These are phyloP conservation scores for Steccherinum ochraceum DNA, from an alignment of 768 basidiomycete genomes.

Conservation along the genomic window DNA sequence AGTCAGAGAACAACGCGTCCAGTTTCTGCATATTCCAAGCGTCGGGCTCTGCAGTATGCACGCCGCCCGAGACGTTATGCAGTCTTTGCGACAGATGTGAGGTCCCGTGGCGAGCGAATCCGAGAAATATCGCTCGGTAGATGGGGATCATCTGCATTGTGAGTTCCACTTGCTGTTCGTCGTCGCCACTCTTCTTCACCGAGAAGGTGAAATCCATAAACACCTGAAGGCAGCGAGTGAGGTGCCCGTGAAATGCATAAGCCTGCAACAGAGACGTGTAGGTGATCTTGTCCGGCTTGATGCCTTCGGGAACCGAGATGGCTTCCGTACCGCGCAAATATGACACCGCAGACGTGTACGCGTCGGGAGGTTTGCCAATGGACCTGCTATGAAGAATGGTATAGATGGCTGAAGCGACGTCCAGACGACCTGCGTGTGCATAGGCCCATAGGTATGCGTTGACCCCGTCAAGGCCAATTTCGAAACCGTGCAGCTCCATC, in stretches of 20 bases:
- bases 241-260: constrained; percentile 65
- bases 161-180: constrained; percentile 26
- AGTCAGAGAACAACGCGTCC: constrained; percentile 49
- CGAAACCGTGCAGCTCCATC: constrained; percentile 44
- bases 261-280: constrained; percentile 66
- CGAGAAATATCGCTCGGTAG: constrained; percentile 71
- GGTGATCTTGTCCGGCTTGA: constrained; percentile 59
- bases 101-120: constrained; percentile 57
- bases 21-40: constrained; percentile 58
- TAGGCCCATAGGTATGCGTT: constrained; percentile 73
- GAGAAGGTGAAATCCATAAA: constrained; percentile 62
- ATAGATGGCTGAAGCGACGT: constrained; percentile 58
- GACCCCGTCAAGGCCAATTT: constrained; percentile 57
- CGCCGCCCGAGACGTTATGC: too few relatives aligned
- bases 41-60: not conserved
- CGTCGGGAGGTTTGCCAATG: constrained; percentile 27
- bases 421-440: constrained; percentile 42
- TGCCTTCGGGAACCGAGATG: constrained; percentile 33
- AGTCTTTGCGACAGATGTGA: constrained; percentile 5
- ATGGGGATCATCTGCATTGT: constrained; percentile 30
- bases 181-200: constrained; percentile 19
- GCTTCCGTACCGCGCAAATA: constrained; percentile 23
- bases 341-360: constrained; percentile 13
- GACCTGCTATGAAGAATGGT: constrained; percentile 47
- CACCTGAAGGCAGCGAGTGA: constrained; percentile 45